Evolutionary conservation across 1,284 basidiomycete species (phyloP), one percentile per base, ranked within the genome.

Genomic region (Ganoderma lucidum): DNA sequence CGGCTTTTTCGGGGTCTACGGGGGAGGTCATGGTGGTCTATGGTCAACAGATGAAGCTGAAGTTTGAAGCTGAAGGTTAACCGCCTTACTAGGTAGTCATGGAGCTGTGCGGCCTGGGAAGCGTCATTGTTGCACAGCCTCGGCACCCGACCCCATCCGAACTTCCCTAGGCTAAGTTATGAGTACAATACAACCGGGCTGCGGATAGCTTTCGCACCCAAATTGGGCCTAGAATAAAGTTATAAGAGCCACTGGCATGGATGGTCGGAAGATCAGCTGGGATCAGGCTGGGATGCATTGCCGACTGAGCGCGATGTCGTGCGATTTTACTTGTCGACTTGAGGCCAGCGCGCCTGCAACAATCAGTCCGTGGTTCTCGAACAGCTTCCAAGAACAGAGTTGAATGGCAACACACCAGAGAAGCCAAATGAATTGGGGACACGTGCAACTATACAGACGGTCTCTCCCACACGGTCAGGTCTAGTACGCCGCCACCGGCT

Each of bases 91-190:
- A 28, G 19, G 48, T 53, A 14, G 10, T 14, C 12, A 53, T 32
- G 53, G 30, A 56, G 53, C 53, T 56, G 30, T 28, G 32, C 44
- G 17, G 44, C 53, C 53, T 55, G 53, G 53, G 53, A 55, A 55
- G 5, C 4, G 30, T n/a, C n/a, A n/a, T n/a, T n/a, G n/a, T 30
- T 15, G 53, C 53, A 56, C 30, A 56, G 53, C 53, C 32, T 56
- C 53, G 14, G 2, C 45, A 23, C 23, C 23, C 23, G 23, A 23
- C 23, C 23, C 23, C 51, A 30, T 2, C 23, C 14, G 8, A 6
- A 4, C 3, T 32, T 56, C 32, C 30, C 15, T 28, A 30, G 15
- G 23, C 23, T 14, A 30, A 15, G 15, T 35, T 10, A 2, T 23
- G 19, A 19, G 9, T 28, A 53, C 48, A 14, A n/a, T 19, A 53